Evolutionary conservation across 139 green algal genomes (phyloP).

Genomic region (Monoraphidium neglectum): DNA sequence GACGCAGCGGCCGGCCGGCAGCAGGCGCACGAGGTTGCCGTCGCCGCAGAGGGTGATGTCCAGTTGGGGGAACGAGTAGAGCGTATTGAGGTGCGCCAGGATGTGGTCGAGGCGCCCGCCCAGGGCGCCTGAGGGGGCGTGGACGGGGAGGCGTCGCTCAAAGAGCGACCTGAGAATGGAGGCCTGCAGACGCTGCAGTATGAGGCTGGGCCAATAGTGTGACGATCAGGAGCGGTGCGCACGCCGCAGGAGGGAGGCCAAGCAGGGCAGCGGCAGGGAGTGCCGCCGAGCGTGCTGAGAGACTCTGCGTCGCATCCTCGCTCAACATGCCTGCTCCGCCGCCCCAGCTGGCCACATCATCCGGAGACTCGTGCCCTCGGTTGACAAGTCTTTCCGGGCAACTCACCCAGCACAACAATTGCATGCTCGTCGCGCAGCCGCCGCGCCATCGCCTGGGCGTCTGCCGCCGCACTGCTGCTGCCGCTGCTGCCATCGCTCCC

Average conservation of each 20-base stretch:
- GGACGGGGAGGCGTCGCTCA: background rate
- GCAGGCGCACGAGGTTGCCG: conserved; percentile 80
- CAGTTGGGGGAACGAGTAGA: conserved; percentile 74
- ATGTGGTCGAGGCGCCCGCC: conserved; percentile 94
- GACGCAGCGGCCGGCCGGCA: conserved; percentile 52
- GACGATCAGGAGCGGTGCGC: background rate
- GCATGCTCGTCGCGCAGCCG: conserved; percentile 20
- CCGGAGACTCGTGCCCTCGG: too few species aligned
- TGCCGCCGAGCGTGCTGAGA: too few species aligned
- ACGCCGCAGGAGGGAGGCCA: background rate
- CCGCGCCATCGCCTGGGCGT: background rate
- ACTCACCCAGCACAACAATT: conserved; percentile 44
- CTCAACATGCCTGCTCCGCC: too few species aligned
- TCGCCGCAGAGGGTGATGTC: conserved; percentile 82
- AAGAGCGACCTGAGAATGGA: background rate
- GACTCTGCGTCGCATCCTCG: too few species aligned
- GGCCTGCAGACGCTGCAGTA: too few species aligned
- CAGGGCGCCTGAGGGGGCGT: conserved; percentile 65
- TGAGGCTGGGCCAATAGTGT: too few species aligned
- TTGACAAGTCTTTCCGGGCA: too few species aligned
- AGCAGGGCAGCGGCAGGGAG: background rate
- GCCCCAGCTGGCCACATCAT: too few species aligned
- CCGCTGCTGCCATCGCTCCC: background rate
- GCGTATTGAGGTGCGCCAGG: conserved; percentile 79
- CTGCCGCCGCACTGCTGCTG: background rate